Percentiles rank a stretch among this genome's conserved stretches.
Evolutionary conservation across 1,284 basidiomycete species (phyloP).

Genomic region (Austroboletus olivaceoglutinosus): DNA sequence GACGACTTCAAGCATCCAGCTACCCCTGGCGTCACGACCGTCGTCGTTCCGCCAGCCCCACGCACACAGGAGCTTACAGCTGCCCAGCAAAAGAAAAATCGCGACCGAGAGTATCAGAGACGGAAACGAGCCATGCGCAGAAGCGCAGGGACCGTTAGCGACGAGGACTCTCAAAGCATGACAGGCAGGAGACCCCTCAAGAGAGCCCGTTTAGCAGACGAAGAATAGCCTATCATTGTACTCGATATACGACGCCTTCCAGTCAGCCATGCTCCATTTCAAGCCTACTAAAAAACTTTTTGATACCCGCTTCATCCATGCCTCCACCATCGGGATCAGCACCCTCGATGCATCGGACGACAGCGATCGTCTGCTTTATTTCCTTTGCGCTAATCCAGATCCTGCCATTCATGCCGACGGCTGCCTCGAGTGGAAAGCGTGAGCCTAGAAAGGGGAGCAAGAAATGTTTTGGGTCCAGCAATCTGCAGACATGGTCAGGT

Average conservation of each 20-base stretch:
- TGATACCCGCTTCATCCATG: conserved; percentile 50
- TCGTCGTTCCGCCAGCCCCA: conserved; percentile 71
- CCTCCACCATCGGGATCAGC: conserved; percentile 67
- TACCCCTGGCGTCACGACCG: conserved; percentile 66
- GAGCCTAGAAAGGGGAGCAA: conserved; percentile 71
- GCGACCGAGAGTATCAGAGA: conserved; percentile 74
- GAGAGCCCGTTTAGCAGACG: conserved; percentile 57
- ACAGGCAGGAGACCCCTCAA: conserved; percentile 56
- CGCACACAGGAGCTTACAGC: conserved; percentile 59
- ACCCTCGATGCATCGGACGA: conserved; percentile 67
- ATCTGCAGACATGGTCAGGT: conserved; percentile 42
- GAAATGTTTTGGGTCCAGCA: conserved; percentile 73
- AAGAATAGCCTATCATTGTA: conserved; percentile 37
- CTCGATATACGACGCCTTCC: no score
- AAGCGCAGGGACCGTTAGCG: conserved; percentile 60
- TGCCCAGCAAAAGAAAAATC: conserved; percentile 68
- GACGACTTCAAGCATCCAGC: conserved; percentile 61
- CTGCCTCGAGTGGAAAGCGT: conserved; percentile 72
- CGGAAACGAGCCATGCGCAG: conserved; percentile 65
- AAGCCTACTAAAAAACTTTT: conserved; percentile 53
- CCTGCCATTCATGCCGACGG: conserved; percentile 79
- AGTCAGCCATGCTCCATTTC: no score
- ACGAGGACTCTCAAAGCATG: conserved; percentile 60
- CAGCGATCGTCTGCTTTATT: conserved; percentile 62
- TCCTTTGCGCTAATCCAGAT: conserved; percentile 77